Conservation (phyloP, 192 early-diverging fungal genomes). For the Spizellomyces punctatus region DNA sequence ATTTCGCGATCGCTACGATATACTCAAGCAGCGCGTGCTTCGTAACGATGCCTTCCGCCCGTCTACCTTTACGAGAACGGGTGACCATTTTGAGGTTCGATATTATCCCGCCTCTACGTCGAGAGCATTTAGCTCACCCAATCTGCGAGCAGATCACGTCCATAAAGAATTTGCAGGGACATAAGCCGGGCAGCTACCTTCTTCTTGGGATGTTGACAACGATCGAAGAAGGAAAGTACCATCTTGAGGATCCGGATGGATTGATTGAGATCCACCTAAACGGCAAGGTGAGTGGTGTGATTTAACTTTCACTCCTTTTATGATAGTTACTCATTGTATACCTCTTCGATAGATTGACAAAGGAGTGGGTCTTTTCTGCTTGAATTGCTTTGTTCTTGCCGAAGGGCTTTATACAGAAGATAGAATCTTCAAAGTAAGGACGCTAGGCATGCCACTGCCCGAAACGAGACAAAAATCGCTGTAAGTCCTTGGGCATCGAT, state of each 20-base stretch:
- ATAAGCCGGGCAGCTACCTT: constrained; percentile 65
- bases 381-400: constrained; percentile 83
- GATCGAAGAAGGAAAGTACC: constrained; percentile 76
- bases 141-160: constrained; percentile 60
- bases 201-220: constrained; percentile 89
- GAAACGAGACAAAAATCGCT: constrained; percentile 57
- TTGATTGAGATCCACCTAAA: constrained; percentile 75
- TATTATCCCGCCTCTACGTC: background rate
- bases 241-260: constrained; percentile 82
- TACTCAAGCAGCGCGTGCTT: constrained; percentile 77
- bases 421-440: constrained; percentile 65
- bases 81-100: constrained; percentile 32
- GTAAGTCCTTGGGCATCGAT: constrained; percentile 20
- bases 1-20: constrained; percentile 77
- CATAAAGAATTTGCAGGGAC: constrained; percentile 78
- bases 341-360: constrained; percentile 35
- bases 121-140: too few relatives aligned
- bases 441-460: constrained; percentile 76
- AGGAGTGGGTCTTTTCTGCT: constrained; percentile 77
- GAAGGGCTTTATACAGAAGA: constrained; percentile 78
- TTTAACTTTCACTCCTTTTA: constrained; percentile 1
- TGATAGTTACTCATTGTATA: too few relatives aligned
- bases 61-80: constrained; percentile 57
- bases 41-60: constrained; percentile 79
- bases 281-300: constrained; percentile 43